Base-by-base conservation (phyloP, 2,329 filamentous ascomycete species). In the Pseudomassariella vexata region DNA sequence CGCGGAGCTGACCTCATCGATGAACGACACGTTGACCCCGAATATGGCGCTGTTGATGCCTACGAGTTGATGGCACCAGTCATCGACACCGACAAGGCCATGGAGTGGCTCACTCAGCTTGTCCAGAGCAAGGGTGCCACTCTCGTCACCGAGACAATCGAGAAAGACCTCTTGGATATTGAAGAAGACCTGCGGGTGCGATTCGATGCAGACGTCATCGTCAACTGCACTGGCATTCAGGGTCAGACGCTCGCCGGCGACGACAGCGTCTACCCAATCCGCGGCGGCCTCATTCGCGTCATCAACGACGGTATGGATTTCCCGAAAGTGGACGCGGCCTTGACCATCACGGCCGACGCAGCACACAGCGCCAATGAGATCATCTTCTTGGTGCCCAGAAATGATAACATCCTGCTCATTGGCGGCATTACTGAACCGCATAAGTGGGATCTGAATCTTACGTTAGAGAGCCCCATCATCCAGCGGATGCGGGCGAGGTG, bases 21-120 rank as follows among this genome's bases (percentile, higher is more conserved):
- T n/a, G 52, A 63, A 30, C 44, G 51, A 10, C 38, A 49, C 9
- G 40, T 63, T 16, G 45, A 59, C 37, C 46, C 45, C 6, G 35
- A 37, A 1, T 57, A 62, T 34, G 56, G 56, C 7, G 55, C 51
- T 9, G 53, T 60, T 4, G 60, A 68, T 30, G 65, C 63, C 5
- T 68, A 67, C 39, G 59, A 66, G 38, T 45, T 62, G 30, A 46
- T 62, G 27, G 57, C 63, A 1, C 65, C 63, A 1, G 50, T 66
- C 32, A 67, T 69, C 36, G 63, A 68, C 41, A 66, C 64, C 1
- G 63, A 68, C 40, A 41, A 51, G 24, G 55, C 55, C 19, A 68
- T 67, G 62, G 39, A 42, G 15, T 66, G 56, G 48, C 46, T 67
- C 29, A 62, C 53, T 39, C 45, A 48, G 20, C 53, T 67, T 25